These are phyloP conservation scores for Sphaceloma murrayae DNA, from an alignment of 2,329 filamentous ascomycete genomes.

Conservation along the genomic window DNA sequence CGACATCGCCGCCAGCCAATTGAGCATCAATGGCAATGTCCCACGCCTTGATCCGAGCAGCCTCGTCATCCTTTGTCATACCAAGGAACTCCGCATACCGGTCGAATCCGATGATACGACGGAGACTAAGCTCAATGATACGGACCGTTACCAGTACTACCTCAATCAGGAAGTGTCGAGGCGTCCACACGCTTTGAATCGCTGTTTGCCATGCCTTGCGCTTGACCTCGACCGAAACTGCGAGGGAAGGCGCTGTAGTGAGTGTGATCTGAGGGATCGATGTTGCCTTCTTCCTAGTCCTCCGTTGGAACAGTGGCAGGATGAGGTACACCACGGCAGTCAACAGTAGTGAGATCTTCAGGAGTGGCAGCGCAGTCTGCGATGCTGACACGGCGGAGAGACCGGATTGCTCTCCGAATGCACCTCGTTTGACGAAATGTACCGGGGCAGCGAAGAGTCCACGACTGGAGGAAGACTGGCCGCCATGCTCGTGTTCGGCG, in stretches of 20 bases:
- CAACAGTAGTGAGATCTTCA: conserved; percentile 43
- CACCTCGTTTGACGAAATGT: conserved; percentile 27
- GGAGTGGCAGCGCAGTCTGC: conserved; percentile 33
- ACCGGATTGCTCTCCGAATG: conserved; percentile 13
- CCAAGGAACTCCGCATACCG: conserved; percentile 72
- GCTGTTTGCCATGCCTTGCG: conserved; percentile 88
- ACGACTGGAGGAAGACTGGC: conserved; percentile 31
- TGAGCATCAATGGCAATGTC: conserved; percentile 87
- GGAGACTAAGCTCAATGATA: conserved; percentile 68
- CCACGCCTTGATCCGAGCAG: conserved; percentile 82
- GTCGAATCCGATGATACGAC: conserved; percentile 66
- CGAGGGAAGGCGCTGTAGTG: conserved; percentile 55
- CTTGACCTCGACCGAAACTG: conserved; percentile 75
- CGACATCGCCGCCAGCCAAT: conserved; percentile 77
- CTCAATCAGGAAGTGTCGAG: conserved; percentile 77
- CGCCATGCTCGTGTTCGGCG: conserved; percentile 53
- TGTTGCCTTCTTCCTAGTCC: conserved; percentile 41
- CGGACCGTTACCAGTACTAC: conserved; percentile 71
- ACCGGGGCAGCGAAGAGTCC: conserved; percentile 37
- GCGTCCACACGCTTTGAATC: conserved; percentile 86
- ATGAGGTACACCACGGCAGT: conserved; percentile 48
- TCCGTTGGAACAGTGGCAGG: conserved; percentile 47
- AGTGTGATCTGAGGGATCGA: conserved; percentile 31
- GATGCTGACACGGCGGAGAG: conserved; percentile 16
- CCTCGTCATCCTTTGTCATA: conserved; percentile 73